Base-by-base conservation (phyloP, 495 filamentous ascomycete genomes). In the Annulohypoxylon maeteangense region DNA sequence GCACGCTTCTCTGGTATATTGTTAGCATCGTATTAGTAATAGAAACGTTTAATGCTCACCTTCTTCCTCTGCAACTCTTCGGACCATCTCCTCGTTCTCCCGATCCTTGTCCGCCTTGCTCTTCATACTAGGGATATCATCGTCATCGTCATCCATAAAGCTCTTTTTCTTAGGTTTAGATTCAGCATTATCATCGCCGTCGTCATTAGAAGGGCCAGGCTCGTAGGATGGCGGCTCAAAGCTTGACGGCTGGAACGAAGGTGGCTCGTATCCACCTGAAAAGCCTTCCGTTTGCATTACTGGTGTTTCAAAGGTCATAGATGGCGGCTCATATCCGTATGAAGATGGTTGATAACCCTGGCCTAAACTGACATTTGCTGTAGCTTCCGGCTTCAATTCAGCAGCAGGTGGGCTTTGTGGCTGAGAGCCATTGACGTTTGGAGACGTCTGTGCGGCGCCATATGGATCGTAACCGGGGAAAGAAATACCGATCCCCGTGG, bases 31-130 rank as follows among this genome's bases (percentile, higher is more conserved):
- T 51, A 29, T 47, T 14, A 79, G 82, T 78, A 61, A 25, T 18
- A 23, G 2, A 29, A 16, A 42, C 10, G 36, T 16, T 63, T 29
- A 45, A 34, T 50, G 74, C 86, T 81, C 70, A 88, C 87, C 92
- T 85, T 97, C 94, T 78, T 92, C 92, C 83, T 97, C 93, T 4
- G 93, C 93, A 32, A 91, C 91, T 78, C 87, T 91, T 51, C 88
- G 86, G 81, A 97, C 93, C 71, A 91, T 89, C 60, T 97, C 94
- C 27, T 91, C 92, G 36, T 86, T 87, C 71, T 89, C 87, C 29
- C 84, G 80, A 69, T 89, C 86, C 69, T 86, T 87, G 38, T 89
- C 85, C 32, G 79, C 81, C 61, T 87, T 88, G n/a, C 79, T 78
- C 78, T 87, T 82, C 4, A 80, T 53, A 8, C 62, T 62, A 3